A percentile compares a stretch with the other conserved stretches of the same genome.
Evolutionary conservation across 345 rosid species (phyloP).

Genomic region (Camelina hispida): DNA sequence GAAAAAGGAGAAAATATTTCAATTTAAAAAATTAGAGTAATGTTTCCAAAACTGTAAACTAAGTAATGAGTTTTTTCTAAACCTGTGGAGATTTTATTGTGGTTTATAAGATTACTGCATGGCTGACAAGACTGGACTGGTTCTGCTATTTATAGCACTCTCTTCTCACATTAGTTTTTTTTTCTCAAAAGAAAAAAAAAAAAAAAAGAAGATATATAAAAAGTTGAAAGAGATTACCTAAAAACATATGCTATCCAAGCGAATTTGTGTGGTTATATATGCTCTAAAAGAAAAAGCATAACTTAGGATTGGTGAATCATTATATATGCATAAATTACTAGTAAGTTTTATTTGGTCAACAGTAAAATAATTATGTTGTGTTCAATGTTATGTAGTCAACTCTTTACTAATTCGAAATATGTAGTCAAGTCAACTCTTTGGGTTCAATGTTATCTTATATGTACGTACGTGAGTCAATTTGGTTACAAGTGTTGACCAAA

Average conservation of each 20-base stretch:
- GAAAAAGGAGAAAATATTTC: not conserved
- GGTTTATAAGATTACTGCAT: slow-evolving; percentile 30
- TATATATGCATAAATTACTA: no score
- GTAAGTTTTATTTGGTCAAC: not conserved
- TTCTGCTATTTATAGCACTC: slow-evolving; percentile 38
- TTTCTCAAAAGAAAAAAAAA: not conserved
- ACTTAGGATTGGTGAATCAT: not conserved
- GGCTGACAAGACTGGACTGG: slow-evolving; percentile 22
- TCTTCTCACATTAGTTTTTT: not conserved
- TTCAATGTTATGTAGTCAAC: not conserved
- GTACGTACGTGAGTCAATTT: not conserved
- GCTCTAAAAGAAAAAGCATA: slow-evolving; percentile 17
- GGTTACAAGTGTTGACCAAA: not conserved
- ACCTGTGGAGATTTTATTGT: slow-evolving; percentile 22
- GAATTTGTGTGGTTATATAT: slow-evolving; percentile 21
- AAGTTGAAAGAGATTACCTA: slow-evolving; percentile 19
- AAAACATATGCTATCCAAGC: slow-evolving; percentile 16
- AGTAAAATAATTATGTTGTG: not conserved
- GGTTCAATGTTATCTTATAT: slow-evolving; percentile 2
- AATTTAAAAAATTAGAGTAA: not conserved
- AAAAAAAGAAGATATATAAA: not conserved
- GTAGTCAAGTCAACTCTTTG: not conserved
- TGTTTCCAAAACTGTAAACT: not conserved
- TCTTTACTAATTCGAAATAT: slow-evolving; percentile 3
- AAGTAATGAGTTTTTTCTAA: slow-evolving; percentile 18